Evolutionary conservation across 108 stramenopile species (phyloP).

Genomic region (Fistulifera solaris): DNA sequence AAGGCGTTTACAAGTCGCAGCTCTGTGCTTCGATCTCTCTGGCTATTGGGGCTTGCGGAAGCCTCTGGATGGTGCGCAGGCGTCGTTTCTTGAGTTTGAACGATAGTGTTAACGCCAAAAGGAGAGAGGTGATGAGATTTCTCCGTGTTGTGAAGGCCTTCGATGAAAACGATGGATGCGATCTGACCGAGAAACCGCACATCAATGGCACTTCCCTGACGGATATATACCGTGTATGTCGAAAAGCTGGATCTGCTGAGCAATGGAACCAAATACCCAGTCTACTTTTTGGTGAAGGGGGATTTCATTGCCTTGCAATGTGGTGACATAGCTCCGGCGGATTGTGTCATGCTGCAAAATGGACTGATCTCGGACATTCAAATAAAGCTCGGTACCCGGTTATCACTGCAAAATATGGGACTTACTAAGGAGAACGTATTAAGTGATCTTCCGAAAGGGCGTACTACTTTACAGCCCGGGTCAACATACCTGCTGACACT

Average conservation of each 20-base stretch:
- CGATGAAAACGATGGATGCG: not conserved
- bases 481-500: slow-evolving; percentile 47
- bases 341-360: slow-evolving; percentile 17
- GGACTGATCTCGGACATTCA: slow-evolving; percentile 1
- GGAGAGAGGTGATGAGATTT: slow-evolving; percentile 29
- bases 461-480: no score
- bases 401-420: slow-evolving; percentile 33
- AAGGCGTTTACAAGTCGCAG: slow-evolving; percentile 20
- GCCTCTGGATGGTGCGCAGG: slow-evolving; percentile 22
- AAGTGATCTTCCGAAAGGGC: not conserved
- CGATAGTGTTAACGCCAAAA: slow-evolving; percentile 30
- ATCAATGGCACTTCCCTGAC: slow-evolving; percentile 34
- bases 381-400: slow-evolving; percentile 36
- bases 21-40: slow-evolving; percentile 20
- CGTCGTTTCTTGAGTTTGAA: slow-evolving; percentile 16
- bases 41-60: slow-evolving; percentile 17
- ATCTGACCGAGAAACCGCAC: not conserved
- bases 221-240: slow-evolving; percentile 70
- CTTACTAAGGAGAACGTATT: not conserved
- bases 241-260: slow-evolving; percentile 11
- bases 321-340: slow-evolving; percentile 61
- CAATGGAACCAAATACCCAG: slow-evolving; percentile 62
- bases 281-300: slow-evolving; percentile 55
- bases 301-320: slow-evolving; percentile 73
- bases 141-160: slow-evolving; percentile 15